A percentile compares a stretch with the other conserved stretches of the same genome.
Evolutionary conservation across 257 asterid species (phyloP).

Genomic region (Nemophila menziesii): DNA sequence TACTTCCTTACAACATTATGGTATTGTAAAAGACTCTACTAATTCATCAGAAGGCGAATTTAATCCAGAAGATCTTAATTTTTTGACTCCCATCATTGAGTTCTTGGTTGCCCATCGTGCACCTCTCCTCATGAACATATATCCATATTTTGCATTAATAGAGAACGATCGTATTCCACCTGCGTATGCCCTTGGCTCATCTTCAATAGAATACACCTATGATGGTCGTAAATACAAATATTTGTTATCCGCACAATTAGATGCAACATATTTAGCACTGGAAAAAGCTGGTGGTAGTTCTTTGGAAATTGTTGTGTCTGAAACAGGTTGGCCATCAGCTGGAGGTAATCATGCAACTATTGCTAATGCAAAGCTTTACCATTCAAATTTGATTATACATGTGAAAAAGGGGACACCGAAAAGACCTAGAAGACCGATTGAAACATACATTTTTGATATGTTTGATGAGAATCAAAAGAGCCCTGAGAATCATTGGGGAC

Average conservation of each 20-base stretch:
- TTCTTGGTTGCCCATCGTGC: constrained; percentile 7
- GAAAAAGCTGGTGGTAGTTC: constrained; percentile 20
- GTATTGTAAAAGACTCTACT: constrained; percentile 6
- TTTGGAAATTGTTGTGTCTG: constrained; percentile 25
- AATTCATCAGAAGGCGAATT: neutral
- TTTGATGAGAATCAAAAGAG: constrained; percentile 19
- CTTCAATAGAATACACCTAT: neutral
- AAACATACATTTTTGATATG: constrained; percentile 18
- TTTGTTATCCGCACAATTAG: constrained; percentile 31
- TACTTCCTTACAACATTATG: constrained; percentile 18
- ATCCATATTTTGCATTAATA: constrained; percentile 21
- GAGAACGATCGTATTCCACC: neutral
- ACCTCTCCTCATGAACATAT: constrained; percentile 26
- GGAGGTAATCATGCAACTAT: constrained; percentile 25
- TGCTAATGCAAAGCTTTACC: constrained; percentile 24
- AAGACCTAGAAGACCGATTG: constrained; percentile 16
- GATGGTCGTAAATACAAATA: constrained; percentile 15
- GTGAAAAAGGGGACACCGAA: constrained; percentile 21
- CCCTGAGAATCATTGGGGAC: constrained; percentile 17
- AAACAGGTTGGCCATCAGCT: constrained; percentile 40
- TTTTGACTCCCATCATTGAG: neutral
- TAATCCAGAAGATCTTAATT: neutral
- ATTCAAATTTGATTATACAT: constrained; percentile 16
- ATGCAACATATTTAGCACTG: constrained; percentile 23
- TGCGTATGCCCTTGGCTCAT: constrained; percentile 20